Conservation (phyloP, 441 rosid genomes). For the Kokia cookei region DNA sequence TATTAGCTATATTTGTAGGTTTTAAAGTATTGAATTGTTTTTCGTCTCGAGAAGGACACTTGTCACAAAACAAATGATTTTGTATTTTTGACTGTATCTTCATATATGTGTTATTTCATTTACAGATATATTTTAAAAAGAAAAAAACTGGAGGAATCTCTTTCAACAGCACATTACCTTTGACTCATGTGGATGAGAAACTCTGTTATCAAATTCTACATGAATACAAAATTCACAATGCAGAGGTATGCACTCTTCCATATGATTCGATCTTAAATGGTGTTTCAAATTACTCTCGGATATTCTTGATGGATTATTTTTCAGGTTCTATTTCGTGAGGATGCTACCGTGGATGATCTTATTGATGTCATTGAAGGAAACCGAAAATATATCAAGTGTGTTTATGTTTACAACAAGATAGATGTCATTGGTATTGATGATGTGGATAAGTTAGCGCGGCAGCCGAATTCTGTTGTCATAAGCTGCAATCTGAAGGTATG, state of each 20-base stretch:
- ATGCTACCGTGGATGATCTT: slow-evolving; percentile 95
- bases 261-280: not conserved
- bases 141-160: slow-evolving; percentile 97
- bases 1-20: not conserved
- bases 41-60: not conserved
- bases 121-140: slow-evolving; percentile 90
- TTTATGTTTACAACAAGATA: slow-evolving; percentile 94
- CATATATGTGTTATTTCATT: slow-evolving; percentile 4
- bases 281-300: not conserved
- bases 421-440: slow-evolving; percentile 96
- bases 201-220: slow-evolving; percentile 97
- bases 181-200: slow-evolving; percentile 95
- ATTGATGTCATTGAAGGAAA: slow-evolving; percentile 97
- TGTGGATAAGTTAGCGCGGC: slow-evolving; percentile 87
- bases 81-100: not conserved
- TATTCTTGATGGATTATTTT: slow-evolving; percentile 20
- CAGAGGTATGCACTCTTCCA: slow-evolving; percentile 56
- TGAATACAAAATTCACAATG: slow-evolving; percentile 98
- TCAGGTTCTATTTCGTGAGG: slow-evolving; percentile 91
- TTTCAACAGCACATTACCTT: slow-evolving; percentile 78
- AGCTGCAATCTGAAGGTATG: slow-evolving; percentile 94
- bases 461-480: slow-evolving; percentile 86
- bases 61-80: not conserved
- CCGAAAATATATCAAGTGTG: slow-evolving; percentile 89
- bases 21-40: not conserved